phyloP scores from a whole-genome alignment of 1,284 basidiomycete species.

The Boletus smithii region DNA sequence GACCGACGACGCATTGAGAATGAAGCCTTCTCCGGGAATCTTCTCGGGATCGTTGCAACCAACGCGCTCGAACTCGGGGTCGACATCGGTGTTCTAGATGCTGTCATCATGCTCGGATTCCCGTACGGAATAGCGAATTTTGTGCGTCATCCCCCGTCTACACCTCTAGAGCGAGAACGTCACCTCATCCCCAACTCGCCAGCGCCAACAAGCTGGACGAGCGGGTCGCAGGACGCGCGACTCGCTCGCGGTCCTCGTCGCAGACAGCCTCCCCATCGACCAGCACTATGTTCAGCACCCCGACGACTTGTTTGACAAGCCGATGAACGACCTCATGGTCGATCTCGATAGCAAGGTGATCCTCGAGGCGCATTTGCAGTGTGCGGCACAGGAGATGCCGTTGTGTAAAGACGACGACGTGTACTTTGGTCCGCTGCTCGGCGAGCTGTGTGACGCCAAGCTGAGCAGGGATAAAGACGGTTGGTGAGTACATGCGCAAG shows the following conservation, averaged over 20 bases:
- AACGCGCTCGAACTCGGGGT: constrained; percentile 90
- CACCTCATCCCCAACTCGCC: constrained; percentile 1
- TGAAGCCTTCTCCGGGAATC: constrained; percentile 80
- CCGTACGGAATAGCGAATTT: constrained; percentile 77
- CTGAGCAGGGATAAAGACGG: constrained; percentile 64
- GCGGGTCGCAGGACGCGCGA: constrained; percentile 83
- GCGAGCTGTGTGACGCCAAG: constrained; percentile 52
- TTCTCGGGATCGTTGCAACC: constrained; percentile 87
- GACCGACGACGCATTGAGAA: constrained; percentile 83
- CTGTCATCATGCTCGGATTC: constrained; percentile 88
- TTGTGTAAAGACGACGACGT: constrained; percentile 60
- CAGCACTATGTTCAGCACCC: constrained; percentile 77
- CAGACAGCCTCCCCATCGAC: constrained; percentile 73
- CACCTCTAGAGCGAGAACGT: not conserved
- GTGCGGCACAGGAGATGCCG: constrained; percentile 86
- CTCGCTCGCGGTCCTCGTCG: constrained; percentile 77
- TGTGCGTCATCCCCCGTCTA: constrained; percentile 46
- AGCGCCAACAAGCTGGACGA: constrained; percentile 87
- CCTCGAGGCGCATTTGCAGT: constrained; percentile 84
- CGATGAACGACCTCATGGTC: constrained; percentile 63
- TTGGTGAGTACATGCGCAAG: constrained; percentile 47
- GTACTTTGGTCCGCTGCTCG: constrained; percentile 71
- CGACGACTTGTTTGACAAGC: constrained; percentile 62
- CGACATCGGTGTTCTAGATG: constrained; percentile 86
- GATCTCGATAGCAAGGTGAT: constrained; percentile 77